phyloP scores from a whole-genome alignment of 768 basidiomycete species.

The Boletus reticuloceps region DNA sequence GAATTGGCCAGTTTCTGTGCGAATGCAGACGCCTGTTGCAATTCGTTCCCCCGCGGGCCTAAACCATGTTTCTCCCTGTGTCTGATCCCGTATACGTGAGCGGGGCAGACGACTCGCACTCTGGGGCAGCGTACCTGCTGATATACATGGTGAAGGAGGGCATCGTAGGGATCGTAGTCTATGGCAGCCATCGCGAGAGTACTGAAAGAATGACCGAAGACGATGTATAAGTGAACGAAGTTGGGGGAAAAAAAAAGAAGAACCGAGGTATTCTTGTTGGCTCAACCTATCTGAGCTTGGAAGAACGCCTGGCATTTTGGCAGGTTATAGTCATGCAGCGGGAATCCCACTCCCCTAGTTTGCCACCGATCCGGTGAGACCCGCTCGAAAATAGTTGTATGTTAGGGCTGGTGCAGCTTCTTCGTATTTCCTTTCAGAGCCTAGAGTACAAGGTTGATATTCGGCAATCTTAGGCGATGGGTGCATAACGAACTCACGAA shows the following conservation, averaged over 20 bases:
- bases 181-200: slow-evolving; percentile 33
- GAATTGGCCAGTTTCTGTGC: slow-evolving; percentile 64
- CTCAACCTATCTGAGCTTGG: neutral
- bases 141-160: slow-evolving; percentile 77
- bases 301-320: neutral
- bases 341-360: neutral
- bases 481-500: neutral
- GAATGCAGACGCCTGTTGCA: slow-evolving; percentile 72
- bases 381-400: slow-evolving; percentile 1
- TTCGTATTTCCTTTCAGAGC: slow-evolving; percentile 9
- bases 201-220: neutral
- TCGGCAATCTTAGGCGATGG: neutral
- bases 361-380: neutral
- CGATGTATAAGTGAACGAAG: slow-evolving; percentile 13
- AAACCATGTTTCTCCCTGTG: slow-evolving; percentile 82
- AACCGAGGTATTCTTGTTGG: neutral
- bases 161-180: slow-evolving; percentile 81
- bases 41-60: slow-evolving; percentile 78
- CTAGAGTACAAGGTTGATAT: neutral
- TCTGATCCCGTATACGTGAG: slow-evolving; percentile 42
- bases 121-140: slow-evolving; percentile 50
- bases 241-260: neutral
- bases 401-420: neutral
- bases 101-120: neutral
- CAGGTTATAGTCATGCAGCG: neutral